phyloP scores from a whole-genome alignment of 116 monocot species.

The Iris pallida region DNA sequence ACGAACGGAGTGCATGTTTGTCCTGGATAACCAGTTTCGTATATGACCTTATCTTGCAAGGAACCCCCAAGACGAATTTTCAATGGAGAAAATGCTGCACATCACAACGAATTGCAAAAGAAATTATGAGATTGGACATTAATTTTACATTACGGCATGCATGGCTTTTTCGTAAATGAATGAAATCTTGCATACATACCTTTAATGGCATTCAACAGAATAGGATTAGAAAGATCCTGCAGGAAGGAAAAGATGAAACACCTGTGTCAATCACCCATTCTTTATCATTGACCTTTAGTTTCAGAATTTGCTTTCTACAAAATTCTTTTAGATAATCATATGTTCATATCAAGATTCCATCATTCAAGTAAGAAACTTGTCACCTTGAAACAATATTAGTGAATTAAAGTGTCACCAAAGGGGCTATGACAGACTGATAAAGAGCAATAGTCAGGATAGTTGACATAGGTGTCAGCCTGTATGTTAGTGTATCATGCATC shows the following conservation, averaged over 20 bases:
- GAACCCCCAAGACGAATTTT: slow-evolving; percentile 85
- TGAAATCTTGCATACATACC: slow-evolving; percentile 26
- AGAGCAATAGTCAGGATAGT: too few relatives aligned
- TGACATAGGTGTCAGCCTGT: too few relatives aligned
- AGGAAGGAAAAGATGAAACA: slow-evolving; percentile 46
- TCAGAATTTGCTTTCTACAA: not conserved
- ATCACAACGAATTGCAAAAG: not conserved
- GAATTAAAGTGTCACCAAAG: too few relatives aligned
- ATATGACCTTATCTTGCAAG: slow-evolving; percentile 87
- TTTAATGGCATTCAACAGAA: slow-evolving; percentile 82
- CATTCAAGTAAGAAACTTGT: too few relatives aligned
- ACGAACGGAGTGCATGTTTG: slow-evolving; percentile 56
- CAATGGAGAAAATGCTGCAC: slow-evolving; percentile 74
- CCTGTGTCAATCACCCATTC: slow-evolving; percentile 44
- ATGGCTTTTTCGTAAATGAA: not conserved
- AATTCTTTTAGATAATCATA: not conserved
- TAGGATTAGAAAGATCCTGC: slow-evolving; percentile 77
- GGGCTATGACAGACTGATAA: too few relatives aligned
- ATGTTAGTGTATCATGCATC: not conserved
- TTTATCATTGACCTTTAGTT: not conserved
- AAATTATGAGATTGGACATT: not conserved
- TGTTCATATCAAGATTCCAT: not conserved
- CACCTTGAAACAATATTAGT: too few relatives aligned
- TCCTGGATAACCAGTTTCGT: slow-evolving; percentile 29
- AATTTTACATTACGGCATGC: too few relatives aligned